Percentiles rank a stretch among this genome's conserved stretches.
These are phyloP conservation scores for Pseudoturritis turrita DNA, from an alignment of 345 rosid genomes.

Conservation along the genomic window DNA sequence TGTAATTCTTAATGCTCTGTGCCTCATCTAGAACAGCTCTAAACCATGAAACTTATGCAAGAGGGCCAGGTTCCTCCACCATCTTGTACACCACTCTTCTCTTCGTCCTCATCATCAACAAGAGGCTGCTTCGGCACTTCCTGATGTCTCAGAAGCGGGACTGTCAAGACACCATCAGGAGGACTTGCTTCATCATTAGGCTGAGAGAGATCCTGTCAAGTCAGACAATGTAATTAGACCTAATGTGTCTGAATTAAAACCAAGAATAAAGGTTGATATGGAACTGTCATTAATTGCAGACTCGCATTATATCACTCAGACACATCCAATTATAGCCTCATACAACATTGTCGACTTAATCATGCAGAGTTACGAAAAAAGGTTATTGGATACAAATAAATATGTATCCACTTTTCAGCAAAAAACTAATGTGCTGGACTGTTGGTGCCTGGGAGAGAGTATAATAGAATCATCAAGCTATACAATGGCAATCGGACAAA, in stretches of 20 bases:
- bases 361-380: background rate
- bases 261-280: background rate
- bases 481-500: too few relatives aligned
- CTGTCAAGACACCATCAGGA: slow-evolving; percentile 77
- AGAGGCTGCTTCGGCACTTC: slow-evolving; percentile 88
- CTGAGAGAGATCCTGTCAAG: slow-evolving; percentile 71
- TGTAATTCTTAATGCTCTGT: slow-evolving; percentile 90
- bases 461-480: background rate
- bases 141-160: slow-evolving; percentile 92
- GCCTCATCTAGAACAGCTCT: slow-evolving; percentile 96
- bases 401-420: background rate
- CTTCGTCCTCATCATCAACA: slow-evolving; percentile 57
- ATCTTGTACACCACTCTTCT: slow-evolving; percentile 42
- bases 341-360: slow-evolving; percentile 1
- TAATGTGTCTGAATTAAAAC: background rate
- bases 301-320: background rate
- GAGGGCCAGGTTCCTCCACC: slow-evolving; percentile 61
- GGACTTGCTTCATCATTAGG: slow-evolving; percentile 70
- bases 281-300: background rate
- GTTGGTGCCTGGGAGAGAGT: background rate
- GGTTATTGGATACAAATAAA: background rate
- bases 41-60: slow-evolving; percentile 92
- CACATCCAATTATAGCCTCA: background rate
- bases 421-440: background rate
- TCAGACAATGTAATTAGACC: slow-evolving; percentile 22